These are phyloP conservation scores for Blastobotrys terrestris DNA, from an alignment of 805 yeast species.

Conservation along the genomic window DNA sequence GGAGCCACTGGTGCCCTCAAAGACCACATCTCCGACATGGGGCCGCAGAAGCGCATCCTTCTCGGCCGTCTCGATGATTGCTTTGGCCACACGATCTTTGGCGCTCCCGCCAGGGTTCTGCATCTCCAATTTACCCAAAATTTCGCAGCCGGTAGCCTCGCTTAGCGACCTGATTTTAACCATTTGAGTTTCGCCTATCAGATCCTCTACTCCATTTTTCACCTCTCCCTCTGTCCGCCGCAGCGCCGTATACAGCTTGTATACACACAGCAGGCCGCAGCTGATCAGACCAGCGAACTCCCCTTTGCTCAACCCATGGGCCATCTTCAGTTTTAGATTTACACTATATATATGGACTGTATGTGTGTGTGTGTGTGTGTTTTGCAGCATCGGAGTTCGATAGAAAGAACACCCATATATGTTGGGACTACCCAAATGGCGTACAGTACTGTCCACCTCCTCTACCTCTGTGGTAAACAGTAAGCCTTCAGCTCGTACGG, in stretches of 20 bases:
- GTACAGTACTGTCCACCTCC: no score
- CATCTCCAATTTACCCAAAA: constrained; percentile 82
- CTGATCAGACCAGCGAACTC: neutral
- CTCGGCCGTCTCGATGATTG: constrained; percentile 71
- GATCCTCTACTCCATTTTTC: constrained; percentile 55
- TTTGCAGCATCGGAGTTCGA: no score
- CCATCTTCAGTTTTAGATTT: no score
- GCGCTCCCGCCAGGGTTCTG: constrained; percentile 94
- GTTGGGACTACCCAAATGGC: no score
- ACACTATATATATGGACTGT: no score
- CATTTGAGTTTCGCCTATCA: constrained; percentile 88
- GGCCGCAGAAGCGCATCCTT: constrained; percentile 49
- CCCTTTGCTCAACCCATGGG: neutral
- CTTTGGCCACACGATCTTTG: constrained; percentile 87
- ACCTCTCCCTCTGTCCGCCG: neutral
- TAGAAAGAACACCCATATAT: no score
- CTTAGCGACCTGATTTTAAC: constrained; percentile 69
- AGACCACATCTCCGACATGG: constrained; percentile 62
- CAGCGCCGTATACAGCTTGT: neutral
- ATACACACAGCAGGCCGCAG: neutral
- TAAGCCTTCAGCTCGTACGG: no score
- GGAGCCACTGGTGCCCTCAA: constrained; percentile 95
- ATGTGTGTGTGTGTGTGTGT: no score
- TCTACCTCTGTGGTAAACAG: no score
- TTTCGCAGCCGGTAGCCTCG: constrained; percentile 65